Evolutionary conservation across 352 stramenopile species (phyloP).

Genomic region (Phytopythium boreale): DNA sequence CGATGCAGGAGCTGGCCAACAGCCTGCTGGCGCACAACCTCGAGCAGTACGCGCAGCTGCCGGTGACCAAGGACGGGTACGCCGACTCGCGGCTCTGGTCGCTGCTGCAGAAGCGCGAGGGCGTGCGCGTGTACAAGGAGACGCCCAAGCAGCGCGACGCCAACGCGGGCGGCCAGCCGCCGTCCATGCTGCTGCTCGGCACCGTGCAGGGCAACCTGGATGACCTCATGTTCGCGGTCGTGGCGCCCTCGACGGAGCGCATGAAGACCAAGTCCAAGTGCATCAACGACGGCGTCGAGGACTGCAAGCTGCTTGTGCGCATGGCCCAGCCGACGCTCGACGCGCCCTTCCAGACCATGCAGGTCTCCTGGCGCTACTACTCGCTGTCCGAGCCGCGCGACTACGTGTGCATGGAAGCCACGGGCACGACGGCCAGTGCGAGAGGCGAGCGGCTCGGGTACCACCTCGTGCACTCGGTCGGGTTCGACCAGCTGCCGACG

Average conservation of each 20-base stretch:
- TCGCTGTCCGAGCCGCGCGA: slow-evolving; percentile 30
- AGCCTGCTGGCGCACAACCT: slow-evolving; percentile 26
- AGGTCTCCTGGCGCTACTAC: slow-evolving; percentile 33
- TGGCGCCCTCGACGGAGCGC: slow-evolving; percentile 30
- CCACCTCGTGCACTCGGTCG: slow-evolving; percentile 36
- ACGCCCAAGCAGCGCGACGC: slow-evolving; percentile 20
- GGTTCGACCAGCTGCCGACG: slow-evolving; percentile 26
- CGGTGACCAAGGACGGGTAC: slow-evolving; percentile 27
- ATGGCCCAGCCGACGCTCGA: slow-evolving; percentile 32
- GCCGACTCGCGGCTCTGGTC: slow-evolving; percentile 26
- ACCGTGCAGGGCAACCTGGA: slow-evolving; percentile 40
- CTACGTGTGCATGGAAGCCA: slow-evolving; percentile 34
- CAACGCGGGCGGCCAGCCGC: slow-evolving; percentile 14
- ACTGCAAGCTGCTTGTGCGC: slow-evolving; percentile 24
- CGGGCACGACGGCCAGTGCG: slow-evolving; percentile 17
- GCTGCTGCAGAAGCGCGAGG: slow-evolving; percentile 25
- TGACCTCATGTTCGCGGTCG: slow-evolving; percentile 41
- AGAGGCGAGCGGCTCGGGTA: slow-evolving; percentile 29
- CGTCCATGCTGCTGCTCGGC: slow-evolving; percentile 28
- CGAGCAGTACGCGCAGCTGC: slow-evolving; percentile 19
- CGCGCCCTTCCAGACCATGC: slow-evolving; percentile 34
- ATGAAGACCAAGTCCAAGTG: slow-evolving; percentile 35
- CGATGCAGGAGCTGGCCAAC: slow-evolving; percentile 28
- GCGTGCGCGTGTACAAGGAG: slow-evolving; percentile 35
- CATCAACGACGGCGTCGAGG: slow-evolving; percentile 25